Base-by-base conservation (phyloP, 2,329 filamentous ascomycete species). In the Aspergillus phoenicis region DNA sequence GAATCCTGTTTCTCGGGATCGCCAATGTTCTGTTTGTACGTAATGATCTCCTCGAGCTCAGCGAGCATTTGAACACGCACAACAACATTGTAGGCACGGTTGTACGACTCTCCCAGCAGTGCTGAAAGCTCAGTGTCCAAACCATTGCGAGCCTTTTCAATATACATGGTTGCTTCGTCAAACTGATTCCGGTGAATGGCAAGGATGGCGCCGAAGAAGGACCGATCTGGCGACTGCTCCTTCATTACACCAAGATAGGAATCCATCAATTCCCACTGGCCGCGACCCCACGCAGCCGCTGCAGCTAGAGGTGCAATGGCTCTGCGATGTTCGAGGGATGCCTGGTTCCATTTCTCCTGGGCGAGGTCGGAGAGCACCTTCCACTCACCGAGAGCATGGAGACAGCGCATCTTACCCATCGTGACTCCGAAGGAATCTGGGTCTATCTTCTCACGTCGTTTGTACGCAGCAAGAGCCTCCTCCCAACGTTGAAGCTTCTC, bases 361-460 rank as follows among this genome's bases (percentile, higher is more conserved):
- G 93, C 94, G 58, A 99, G 83, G 52, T 87, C 88, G 0, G 94
- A 96, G 15, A 99, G 83, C 4, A 92, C 88, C 68, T 98, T 96
- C 95, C 95, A 99, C 76, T 99, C 95, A 63, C 95, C 95, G 38
- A 99, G 84, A 8, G 95, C 96, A 74, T 99, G 95, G 65, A 98
- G 81, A 83, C 95, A 99, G 52, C 95, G 89, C 95, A 99, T 99
- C 79, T 99, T 99, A 67, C 95, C 95, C 93, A 99, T 98, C 36
- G 96, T 93, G 57, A 99, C 92, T 62, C 98, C 95, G 62, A 99
- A 92, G 0, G 92, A 93, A 63, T 89, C 86, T 30, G 86, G 85
- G 30, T 91, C 83, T 66, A 92, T 88, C 55, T 82, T 78, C 70
- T 97, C 94, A 48, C 94, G 90, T 72, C 91, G 89, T 70, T 95